Evolutionary conservation across 2,329 filamentous ascomycete species (phyloP), one percentile per base, ranked within the genome.

Genomic region (Penicillium sp.): DNA sequence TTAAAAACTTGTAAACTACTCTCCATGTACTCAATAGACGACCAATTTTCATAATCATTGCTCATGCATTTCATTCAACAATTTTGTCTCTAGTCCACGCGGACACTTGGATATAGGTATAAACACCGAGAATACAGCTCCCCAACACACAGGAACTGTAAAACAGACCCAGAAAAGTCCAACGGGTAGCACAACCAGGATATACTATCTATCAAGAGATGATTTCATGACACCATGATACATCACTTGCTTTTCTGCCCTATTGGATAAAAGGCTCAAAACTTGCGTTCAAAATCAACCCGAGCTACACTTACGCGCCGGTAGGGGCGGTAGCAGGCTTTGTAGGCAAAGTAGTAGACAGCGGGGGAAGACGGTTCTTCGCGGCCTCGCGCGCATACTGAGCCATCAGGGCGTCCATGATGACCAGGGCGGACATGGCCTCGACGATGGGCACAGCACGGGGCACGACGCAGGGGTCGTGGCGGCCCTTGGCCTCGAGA

Each of bases 381-480:
- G 83, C 78, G 45, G 76, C 78, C 68, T 84, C 81, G 58, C 86
- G 79, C 8, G 85, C 87, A 76, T 92, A 89, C 82, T 97, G 94
- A 53, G 91, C 89, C 83, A 96, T 84, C 64, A 96, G 81, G 3
- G 92, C 90, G 79, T 98, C 94, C 79, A 96, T 93, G 60, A 97
- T 83, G 4, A 92, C 91, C 62, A 98, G 79, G 1, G 93, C 88
- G 2, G 93, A 90, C 94, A 98, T 98, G 42, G 89, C 88, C 83
- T 98, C 93, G 33, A 83, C 80, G 53, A 82, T 82, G n/a, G 80
- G 80, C 22, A 97, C 89, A 3, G 93, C 93, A 33, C 93, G 85
- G 4, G 92, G 92, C 50, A 96, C 92, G 22, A 98, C 94, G 73
- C 92, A 96, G 3, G 95, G 93, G 75, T 98, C 94, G 77, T 98